These are phyloP conservation scores for Mortierella claussenii DNA, from an alignment of 192 early-diverging fungal species.

Conservation along the genomic window DNA sequence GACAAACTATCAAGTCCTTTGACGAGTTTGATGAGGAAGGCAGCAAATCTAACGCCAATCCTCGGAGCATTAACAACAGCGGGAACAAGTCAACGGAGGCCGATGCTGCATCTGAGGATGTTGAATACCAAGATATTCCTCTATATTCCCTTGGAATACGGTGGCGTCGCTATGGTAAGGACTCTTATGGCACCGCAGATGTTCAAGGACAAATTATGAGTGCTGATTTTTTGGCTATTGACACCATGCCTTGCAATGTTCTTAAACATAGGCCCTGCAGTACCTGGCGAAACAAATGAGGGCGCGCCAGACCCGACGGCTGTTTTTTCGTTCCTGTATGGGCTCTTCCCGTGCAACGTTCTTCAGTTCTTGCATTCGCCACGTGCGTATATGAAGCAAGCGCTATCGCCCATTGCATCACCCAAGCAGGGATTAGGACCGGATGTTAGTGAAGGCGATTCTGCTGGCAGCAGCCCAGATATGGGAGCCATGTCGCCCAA, in stretches of 20 bases:
- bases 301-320: conserved; percentile 64
- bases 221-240: not conserved
- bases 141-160: conserved; percentile 29
- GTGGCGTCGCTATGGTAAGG: conserved; percentile 55
- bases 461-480: not conserved
- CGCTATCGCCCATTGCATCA: conserved; percentile 24
- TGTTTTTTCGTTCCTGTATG: conserved; percentile 67
- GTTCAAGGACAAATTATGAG: too few species aligned
- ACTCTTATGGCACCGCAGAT: too few species aligned
- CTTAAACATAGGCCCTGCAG: conserved; percentile 19
- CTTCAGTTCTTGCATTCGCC: conserved; percentile 61
- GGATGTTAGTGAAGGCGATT: conserved; percentile 4
- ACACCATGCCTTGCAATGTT: too few species aligned
- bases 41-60: not conserved
- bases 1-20: conserved; percentile 39
- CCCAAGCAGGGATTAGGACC: conserved; percentile 26
- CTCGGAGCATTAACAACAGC: not conserved
- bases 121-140: conserved; percentile 39
- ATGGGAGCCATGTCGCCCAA: conserved; percentile 13
- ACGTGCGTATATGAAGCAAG: conserved; percentile 43
- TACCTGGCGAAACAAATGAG: conserved; percentile 39
- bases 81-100: not conserved
- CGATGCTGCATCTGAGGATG: not conserved
- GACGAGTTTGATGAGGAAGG: conserved; percentile 39
- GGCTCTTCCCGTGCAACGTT: conserved; percentile 66